Conservation (phyloP, 2,329 filamentous ascomycete genomes). For the Orbilia brochopaga region DNA sequence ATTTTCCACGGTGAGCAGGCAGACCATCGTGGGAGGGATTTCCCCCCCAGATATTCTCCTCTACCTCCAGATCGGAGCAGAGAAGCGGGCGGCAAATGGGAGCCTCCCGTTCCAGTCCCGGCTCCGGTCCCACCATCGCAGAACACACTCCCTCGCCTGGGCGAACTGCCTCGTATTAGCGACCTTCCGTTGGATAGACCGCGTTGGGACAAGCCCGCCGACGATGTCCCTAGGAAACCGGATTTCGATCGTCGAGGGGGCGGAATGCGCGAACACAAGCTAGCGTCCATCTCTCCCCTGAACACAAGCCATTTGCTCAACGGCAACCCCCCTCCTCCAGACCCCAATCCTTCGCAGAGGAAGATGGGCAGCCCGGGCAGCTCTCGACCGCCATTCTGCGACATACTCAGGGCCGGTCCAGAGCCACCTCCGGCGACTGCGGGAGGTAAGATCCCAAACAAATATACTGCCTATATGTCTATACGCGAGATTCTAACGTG, state of each 20-base stretch:
- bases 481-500: constrained; percentile 45
- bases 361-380: constrained; percentile 35
- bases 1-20: constrained; percentile 18
- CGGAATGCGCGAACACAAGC: constrained; percentile 35
- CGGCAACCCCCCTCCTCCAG: constrained; percentile 17
- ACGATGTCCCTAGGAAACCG: constrained; percentile 38
- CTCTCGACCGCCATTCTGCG: constrained; percentile 37
- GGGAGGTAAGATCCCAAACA: constrained; percentile 49
- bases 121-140: constrained; percentile 16
- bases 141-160: constrained; percentile 38
- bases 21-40: constrained; percentile 35
- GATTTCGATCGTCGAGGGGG: constrained; percentile 37
- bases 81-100: constrained; percentile 36
- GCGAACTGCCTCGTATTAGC: constrained; percentile 37
- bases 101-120: constrained; percentile 19
- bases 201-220: constrained; percentile 33
- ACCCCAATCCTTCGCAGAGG: constrained; percentile 36
- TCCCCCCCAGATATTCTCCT: constrained; percentile 30
- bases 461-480: constrained; percentile 38
- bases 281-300: constrained; percentile 46
- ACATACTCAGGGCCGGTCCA: constrained; percentile 44
- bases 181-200: constrained; percentile 40
- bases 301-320: constrained; percentile 42
- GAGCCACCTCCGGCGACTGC: constrained; percentile 39
- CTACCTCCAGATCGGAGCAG: constrained; percentile 26